These are phyloP conservation scores for Penicillium nucicola DNA, from an alignment of 495 filamentous ascomycete species.

Conservation along the genomic window DNA sequence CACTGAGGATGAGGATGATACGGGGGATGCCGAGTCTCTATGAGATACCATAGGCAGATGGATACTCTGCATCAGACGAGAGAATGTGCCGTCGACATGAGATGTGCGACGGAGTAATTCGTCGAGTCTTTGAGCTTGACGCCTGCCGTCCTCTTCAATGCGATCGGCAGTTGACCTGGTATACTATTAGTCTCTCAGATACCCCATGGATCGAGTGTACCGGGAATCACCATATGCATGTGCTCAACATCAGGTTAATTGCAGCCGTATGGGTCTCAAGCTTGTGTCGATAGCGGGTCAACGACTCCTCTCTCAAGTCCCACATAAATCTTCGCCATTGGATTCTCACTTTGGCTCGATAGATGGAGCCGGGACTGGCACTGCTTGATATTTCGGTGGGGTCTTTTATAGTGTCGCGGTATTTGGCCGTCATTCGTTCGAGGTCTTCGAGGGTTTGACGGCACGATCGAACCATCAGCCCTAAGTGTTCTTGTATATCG, in stretches of 20 bases:
- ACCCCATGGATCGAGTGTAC: background rate
- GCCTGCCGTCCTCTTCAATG: background rate
- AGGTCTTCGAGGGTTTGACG: background rate
- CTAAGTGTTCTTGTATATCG: background rate
- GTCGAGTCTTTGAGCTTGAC: background rate
- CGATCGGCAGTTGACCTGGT: background rate
- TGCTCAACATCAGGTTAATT: background rate
- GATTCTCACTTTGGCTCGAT: background rate
- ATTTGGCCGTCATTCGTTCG: constrained; percentile 1
- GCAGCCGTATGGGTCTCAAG: constrained; percentile 3
- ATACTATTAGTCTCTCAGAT: background rate
- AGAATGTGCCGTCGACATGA: background rate
- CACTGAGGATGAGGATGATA: too few relatives aligned
- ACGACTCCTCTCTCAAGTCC: constrained; percentile 1
- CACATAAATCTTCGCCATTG: constrained; percentile 5
- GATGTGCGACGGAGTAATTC: background rate
- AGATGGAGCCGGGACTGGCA: too few relatives aligned
- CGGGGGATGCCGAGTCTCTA: too few relatives aligned
- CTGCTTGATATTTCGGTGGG: too few relatives aligned
- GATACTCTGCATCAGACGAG: background rate
- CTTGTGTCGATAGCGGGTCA: constrained; percentile 5
- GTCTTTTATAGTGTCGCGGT: background rate
- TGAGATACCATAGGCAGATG: too few relatives aligned
- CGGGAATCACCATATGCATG: background rate
- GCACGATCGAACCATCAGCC: constrained; percentile 2